A percentile compares a stretch with the other conserved stretches of the same genome.
Conservation (phyloP, 2,329 filamentous ascomycete species). For the Chaetomiaceae sp. region DNA sequence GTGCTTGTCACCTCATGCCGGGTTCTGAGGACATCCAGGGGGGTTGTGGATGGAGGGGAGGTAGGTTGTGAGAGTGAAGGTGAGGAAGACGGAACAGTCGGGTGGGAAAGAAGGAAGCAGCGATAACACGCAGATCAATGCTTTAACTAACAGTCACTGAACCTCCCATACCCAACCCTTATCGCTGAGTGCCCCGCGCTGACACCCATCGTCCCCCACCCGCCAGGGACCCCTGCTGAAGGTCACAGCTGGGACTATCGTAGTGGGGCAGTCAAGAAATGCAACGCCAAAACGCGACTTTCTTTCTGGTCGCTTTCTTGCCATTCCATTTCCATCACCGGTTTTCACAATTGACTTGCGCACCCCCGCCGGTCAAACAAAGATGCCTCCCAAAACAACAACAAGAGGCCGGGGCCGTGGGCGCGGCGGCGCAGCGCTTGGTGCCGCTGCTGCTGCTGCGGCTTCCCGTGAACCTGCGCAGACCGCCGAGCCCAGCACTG, state of each 20-base stretch:
- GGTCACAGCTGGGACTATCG: neutral
- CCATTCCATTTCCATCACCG: neutral
- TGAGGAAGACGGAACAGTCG: neutral
- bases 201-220: slow-evolving; percentile 8
- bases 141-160: too few species aligned
- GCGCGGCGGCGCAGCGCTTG: slow-evolving; percentile 20
- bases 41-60: neutral
- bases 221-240: slow-evolving; percentile 6
- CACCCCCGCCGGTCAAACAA: neutral
- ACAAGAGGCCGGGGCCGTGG: slow-evolving; percentile 22
- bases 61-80: neutral
- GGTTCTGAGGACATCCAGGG: neutral
- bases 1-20: slow-evolving; percentile 19
- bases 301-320: neutral
- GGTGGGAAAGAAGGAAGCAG: neutral
- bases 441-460: slow-evolving; percentile 15
- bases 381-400: slow-evolving; percentile 20
- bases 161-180: slow-evolving; percentile 10
- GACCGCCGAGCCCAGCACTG: neutral
- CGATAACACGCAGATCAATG: neutral
- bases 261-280: slow-evolving; percentile 18
- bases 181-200: slow-evolving; percentile 15
- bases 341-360: neutral
- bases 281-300: slow-evolving; percentile 9
- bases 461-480: slow-evolving; percentile 6